These are phyloP conservation scores for Ceratocystis huliohia DNA, from an alignment of 2,329 filamentous ascomycete species.

Conservation along the genomic window DNA sequence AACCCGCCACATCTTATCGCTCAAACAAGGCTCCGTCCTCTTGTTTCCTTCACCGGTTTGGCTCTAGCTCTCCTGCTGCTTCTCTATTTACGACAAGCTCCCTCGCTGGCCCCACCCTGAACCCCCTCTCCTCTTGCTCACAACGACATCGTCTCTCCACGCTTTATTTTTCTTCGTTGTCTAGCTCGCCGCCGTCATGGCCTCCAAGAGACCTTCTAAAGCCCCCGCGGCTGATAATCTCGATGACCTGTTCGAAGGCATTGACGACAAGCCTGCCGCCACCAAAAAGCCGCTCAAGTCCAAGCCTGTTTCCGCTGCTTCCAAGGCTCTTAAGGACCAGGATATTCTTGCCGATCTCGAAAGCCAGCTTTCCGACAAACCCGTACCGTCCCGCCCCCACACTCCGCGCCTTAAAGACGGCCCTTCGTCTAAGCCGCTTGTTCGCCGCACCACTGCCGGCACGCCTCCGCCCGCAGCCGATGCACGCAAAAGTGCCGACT, in stretches of 20 bases:
- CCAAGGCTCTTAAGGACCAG: slow-evolving; percentile 43
- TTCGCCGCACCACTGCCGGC: slow-evolving; percentile 42
- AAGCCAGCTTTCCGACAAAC: slow-evolving; percentile 53
- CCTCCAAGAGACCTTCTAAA: slow-evolving; percentile 47
- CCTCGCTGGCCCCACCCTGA: neutral
- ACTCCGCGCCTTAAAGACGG: slow-evolving; percentile 61
- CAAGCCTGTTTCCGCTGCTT: slow-evolving; percentile 38
- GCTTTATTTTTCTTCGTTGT: slow-evolving; percentile 6
- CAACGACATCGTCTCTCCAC: slow-evolving; percentile 18
- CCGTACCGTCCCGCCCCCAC: slow-evolving; percentile 62
- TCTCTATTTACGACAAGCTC: neutral
- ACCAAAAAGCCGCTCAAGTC: slow-evolving; percentile 36
- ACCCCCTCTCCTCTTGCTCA: neutral
- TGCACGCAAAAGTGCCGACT: slow-evolving; percentile 64
- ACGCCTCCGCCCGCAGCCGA: slow-evolving; percentile 26
- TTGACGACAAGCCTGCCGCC: slow-evolving; percentile 39
- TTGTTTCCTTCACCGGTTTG: neutral
- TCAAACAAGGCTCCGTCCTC: neutral
- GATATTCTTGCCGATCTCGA: slow-evolving; percentile 84
- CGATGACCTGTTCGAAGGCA: slow-evolving; percentile 52
- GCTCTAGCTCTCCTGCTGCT: no score
- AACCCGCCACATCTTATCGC: neutral
- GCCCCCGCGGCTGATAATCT: slow-evolving; percentile 43
- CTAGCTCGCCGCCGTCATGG: slow-evolving; percentile 34
- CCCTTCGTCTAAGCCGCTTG: slow-evolving; percentile 41